Percentiles rank a stretch among this genome's conserved stretches.
Evolutionary conservation across 176 grass and related monocot species (phyloP).

Genomic region (Phoenix roebelenii): DNA sequence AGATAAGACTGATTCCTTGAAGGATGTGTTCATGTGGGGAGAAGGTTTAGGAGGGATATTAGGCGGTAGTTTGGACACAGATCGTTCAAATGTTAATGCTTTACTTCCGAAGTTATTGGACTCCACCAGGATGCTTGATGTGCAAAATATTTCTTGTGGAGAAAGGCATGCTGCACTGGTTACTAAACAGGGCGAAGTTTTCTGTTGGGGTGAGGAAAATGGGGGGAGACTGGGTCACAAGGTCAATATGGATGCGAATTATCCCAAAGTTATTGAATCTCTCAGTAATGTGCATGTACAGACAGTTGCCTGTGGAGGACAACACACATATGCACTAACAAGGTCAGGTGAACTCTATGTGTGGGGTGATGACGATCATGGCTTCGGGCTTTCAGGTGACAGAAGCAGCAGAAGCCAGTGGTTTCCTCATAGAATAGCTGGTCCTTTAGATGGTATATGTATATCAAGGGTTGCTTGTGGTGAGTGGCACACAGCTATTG

Average conservation of each 20-base stretch:
- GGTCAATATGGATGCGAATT: constrained; percentile 38
- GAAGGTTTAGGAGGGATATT: constrained; percentile 37
- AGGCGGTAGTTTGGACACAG: constrained; percentile 9
- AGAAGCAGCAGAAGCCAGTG: constrained; percentile 38
- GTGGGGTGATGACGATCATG: constrained; percentile 56
- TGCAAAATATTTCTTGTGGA: constrained; percentile 63
- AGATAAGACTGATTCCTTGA: constrained; percentile 40
- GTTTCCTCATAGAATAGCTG: constrained; percentile 61
- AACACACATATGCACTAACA: constrained; percentile 63
- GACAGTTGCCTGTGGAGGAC: constrained; percentile 65
- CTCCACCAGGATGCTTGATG: constrained; percentile 46
- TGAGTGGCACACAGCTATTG: constrained; percentile 78
- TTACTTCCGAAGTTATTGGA: constrained; percentile 76
- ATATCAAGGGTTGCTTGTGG: constrained; percentile 76
- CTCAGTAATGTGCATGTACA: constrained; percentile 61
- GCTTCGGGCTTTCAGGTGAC: constrained; percentile 31
- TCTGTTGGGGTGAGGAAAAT: constrained; percentile 80
- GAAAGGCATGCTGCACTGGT: constrained; percentile 76
- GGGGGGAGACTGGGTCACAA: constrained; percentile 66
- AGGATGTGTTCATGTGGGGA: constrained; percentile 93
- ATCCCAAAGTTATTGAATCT: constrained; percentile 28
- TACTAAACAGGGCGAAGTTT: constrained; percentile 88
- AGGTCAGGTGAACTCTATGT: constrained; percentile 72
- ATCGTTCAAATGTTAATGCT: constrained; percentile 23
- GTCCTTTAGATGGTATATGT: constrained; percentile 49